These are phyloP conservation scores for Lasiosphaeris hirsuta DNA, from an alignment of 495 filamentous ascomycete species.

Conservation along the genomic window DNA sequence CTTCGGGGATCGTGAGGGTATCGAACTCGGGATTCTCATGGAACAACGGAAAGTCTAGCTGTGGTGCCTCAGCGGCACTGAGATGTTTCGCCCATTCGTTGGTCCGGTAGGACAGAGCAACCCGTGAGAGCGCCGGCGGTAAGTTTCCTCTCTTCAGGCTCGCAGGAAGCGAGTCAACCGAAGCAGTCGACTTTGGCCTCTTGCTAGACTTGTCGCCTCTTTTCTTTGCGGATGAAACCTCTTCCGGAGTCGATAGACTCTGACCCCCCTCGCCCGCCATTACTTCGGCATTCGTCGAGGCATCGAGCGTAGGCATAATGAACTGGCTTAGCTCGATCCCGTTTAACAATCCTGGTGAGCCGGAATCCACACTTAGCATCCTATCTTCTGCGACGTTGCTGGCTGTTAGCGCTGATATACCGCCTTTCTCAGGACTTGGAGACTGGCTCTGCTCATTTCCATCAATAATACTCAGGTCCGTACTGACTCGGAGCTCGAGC, in stretches of 20 bases:
- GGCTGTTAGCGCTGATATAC: background rate
- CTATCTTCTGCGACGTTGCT: constrained; percentile 16
- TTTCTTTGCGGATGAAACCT: constrained; percentile 7
- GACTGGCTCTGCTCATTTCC: background rate
- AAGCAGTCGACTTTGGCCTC: constrained; percentile 19
- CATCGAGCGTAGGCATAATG: background rate
- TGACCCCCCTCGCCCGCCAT: background rate
- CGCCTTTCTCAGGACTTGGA: background rate
- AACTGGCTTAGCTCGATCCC: background rate
- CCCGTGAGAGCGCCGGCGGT: constrained; percentile 58
- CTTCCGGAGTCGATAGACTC: background rate
- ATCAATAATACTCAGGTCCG: constrained; percentile 15
- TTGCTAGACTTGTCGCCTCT: background rate
- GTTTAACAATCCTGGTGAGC: background rate
- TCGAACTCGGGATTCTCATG: constrained; percentile 19
- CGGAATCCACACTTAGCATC: background rate
- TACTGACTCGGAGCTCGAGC: constrained; percentile 28
- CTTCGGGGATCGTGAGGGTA: constrained; percentile 39
- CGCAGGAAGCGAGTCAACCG: constrained; percentile 37
- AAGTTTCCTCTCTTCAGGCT: constrained; percentile 50
- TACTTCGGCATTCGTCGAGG: background rate
- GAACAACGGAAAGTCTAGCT: constrained; percentile 58
- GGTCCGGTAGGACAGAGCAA: constrained; percentile 80
- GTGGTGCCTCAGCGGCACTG: constrained; percentile 69
- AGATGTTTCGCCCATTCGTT: constrained; percentile 97